phyloP scores from a whole-genome alignment of 2,329 filamentous ascomycete species.

The Thelonectria olida region DNA sequence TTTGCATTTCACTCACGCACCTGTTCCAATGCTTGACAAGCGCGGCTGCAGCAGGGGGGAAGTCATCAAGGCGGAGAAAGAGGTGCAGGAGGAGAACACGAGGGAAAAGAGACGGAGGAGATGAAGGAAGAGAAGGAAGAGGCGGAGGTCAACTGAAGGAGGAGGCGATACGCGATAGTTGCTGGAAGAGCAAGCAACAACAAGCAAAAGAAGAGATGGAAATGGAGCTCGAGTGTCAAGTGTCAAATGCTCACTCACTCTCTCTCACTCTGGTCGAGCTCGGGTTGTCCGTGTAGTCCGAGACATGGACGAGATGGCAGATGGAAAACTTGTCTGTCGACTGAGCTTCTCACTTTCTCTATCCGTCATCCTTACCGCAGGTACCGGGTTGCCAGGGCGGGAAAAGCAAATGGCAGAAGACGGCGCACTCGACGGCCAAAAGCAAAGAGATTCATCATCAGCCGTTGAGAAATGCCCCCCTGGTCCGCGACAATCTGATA shows the following conservation, averaged over 20 bases:
- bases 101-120: background rate
- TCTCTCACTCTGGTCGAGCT: too few species aligned
- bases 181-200: too few species aligned
- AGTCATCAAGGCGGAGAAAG: background rate
- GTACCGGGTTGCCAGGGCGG: conserved; percentile 29
- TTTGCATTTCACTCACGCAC: conserved; percentile 5
- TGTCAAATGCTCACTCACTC: background rate
- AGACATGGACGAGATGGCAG: background rate
- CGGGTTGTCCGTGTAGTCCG: too few species aligned
- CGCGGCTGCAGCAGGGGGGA: background rate
- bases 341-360: conserved; percentile 28
- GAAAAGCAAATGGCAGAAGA: conserved; percentile 25
- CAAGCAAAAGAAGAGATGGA: background rate
- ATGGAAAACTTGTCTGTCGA: conserved; percentile 35
- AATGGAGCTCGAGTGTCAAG: too few species aligned
- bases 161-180: too few species aligned
- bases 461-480: conserved; percentile 30
- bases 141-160: too few species aligned
- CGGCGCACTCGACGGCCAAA: background rate
- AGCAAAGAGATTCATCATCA: conserved; percentile 32
- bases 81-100: background rate
- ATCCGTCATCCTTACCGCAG: conserved; percentile 31
- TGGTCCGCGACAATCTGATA: conserved; percentile 33
- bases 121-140: background rate
- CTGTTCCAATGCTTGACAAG: background rate